Percentiles rank a stretch among this genome's conserved stretches.
phyloP scores from a whole-genome alignment of 1,139 yeast genomes.

The Chernovozyma sophiae-reginae region DNA sequence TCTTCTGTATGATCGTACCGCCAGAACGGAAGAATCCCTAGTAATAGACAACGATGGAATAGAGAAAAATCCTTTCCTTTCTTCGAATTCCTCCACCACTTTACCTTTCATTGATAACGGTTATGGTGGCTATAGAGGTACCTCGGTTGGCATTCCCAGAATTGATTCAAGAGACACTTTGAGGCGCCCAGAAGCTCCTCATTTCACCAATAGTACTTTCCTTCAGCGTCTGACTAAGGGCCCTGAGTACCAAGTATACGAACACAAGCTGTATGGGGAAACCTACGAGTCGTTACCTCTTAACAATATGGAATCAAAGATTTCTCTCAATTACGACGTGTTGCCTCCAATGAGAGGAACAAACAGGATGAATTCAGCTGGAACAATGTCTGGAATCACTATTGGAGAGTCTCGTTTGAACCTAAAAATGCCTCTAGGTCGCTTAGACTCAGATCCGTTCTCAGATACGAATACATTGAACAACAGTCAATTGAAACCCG shows the following conservation, averaged over 20 bases:
- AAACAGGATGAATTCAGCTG: background rate
- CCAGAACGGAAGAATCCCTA: constrained; percentile 32
- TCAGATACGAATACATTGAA: background rate
- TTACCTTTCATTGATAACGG: background rate
- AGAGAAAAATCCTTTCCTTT: constrained; percentile 22
- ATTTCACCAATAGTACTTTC: background rate
- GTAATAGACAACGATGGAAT: constrained; percentile 21
- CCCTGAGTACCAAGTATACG: background rate
- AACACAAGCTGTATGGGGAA: background rate
- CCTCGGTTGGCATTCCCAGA: background rate
- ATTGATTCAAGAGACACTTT: background rate
- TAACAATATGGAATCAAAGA: background rate
- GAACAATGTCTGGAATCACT: background rate
- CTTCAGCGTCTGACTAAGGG: background rate
- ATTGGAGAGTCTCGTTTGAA: no score
- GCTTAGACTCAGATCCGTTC: background rate
- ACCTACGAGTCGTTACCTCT: background rate
- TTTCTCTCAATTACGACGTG: background rate
- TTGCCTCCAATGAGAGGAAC: background rate
- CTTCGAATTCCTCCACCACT: background rate
- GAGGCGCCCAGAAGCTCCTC: background rate
- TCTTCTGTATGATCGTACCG: constrained; percentile 35
- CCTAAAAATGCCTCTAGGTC: background rate
- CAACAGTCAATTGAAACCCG: no score
- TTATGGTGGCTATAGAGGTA: no score